Percentiles rank a stretch among this genome's conserved stretches.
Conservation (phyloP, 148 eudicot genomes). For the Gaultheria prostrata region DNA sequence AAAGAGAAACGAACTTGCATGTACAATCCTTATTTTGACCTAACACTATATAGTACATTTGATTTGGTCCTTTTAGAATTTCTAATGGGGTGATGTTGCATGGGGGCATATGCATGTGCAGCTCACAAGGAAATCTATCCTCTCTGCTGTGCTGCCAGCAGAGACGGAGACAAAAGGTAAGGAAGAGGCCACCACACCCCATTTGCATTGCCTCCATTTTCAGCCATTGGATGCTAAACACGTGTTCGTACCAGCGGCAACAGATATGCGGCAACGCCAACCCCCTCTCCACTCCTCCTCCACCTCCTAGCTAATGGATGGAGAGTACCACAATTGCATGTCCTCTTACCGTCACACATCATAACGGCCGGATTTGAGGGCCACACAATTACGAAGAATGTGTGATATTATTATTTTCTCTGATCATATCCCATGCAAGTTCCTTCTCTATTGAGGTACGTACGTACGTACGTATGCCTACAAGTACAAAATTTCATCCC, state of each 20-base stretch:
- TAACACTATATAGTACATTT: background rate
- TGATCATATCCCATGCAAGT: background rate
- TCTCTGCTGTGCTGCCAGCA: too few relatives aligned
- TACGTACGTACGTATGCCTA: too few relatives aligned
- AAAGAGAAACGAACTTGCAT: too few relatives aligned
- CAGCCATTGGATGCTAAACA: conserved; percentile 4
- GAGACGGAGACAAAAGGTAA: background rate
- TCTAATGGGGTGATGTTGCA: background rate
- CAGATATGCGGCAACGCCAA: background rate
- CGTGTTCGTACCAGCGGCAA: background rate
- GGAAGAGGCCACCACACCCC: background rate
- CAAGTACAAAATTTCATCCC: too few relatives aligned
- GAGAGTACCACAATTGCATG: too few relatives aligned
- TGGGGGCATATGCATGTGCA: background rate
- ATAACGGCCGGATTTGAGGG: too few relatives aligned
- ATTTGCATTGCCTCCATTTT: background rate
- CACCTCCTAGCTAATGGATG: too few relatives aligned
- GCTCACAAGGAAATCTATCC: background rate
- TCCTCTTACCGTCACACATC: too few relatives aligned
- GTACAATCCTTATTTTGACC: background rate
- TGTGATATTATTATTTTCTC: background rate
- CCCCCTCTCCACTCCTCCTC: background rate
- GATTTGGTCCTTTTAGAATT: background rate
- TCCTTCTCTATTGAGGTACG: background rate
- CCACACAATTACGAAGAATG: too few relatives aligned